Base-by-base conservation (phyloP, 495 filamentous ascomycete species). In the Hypoxylon intermedium region DNA sequence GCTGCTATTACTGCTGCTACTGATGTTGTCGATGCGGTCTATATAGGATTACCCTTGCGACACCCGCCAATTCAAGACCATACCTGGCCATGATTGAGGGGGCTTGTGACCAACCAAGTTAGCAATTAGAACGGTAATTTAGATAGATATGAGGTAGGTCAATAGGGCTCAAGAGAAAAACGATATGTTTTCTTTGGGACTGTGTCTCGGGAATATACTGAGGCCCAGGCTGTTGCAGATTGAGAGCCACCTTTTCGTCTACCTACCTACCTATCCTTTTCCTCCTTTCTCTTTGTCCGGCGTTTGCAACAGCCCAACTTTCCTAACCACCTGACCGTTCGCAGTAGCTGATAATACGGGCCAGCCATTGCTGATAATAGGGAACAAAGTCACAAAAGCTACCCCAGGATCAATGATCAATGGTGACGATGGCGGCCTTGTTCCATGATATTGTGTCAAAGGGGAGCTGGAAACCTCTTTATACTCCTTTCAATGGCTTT, bases 201-300 rank as follows among this genome's bases (percentile, higher is more conserved):
- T 36, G 34, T 76, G 75, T 77, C 72, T 77, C 75, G 75, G 75
- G 75, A 78, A 65, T 75, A 69, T 58, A 68, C 74, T 66, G 60
- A 60, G 51, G 59, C 61, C 66, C 58, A 63, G 63, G 46, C 54
- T 53, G 64, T 64, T 64, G 60, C 60, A 63, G 53, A 64, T 60
- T 65, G 57, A 53, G 65, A 67, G 51, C 62, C 55, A 60, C 56
- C 30, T 51, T 40, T 56, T 20, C 42, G 40, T 65, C 44, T 44
- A 13, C 31, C 20, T n/a, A n/a, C n/a, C n/a, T n/a, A n/a, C n/a
- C 20, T 41, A 6, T 42, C 36, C 19, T 9, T 28, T 43, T 34
- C 30, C 21, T 13, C 37, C 13, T 18, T 38, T 56, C 59, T 60
- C 64, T 71, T 74, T 74, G 59, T 68, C 59, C 57, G 38, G 69